phyloP scores from a whole-genome alignment of 2,329 filamentous ascomycete genomes.

The Botrytis tulipae region DNA sequence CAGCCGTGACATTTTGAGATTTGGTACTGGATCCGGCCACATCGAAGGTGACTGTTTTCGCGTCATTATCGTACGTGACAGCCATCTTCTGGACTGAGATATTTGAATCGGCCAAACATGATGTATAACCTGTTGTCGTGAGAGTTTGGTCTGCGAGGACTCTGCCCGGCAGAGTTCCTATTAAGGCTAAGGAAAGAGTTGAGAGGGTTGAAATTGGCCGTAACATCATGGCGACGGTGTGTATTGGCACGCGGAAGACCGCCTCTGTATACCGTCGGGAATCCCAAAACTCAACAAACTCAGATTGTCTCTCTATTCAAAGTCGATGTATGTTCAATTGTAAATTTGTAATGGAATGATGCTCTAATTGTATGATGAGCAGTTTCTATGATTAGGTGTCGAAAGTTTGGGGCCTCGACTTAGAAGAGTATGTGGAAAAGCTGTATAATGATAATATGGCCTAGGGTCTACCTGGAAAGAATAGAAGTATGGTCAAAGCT shows the following conservation, averaged over 20 bases:
- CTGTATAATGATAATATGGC: conserved; percentile 41
- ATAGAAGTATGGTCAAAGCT: conserved; percentile 32
- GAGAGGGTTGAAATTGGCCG: conserved; percentile 32
- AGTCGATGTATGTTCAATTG: conserved; percentile 4
- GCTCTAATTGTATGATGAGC: conserved; percentile 8
- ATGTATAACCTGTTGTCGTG: conserved; percentile 75
- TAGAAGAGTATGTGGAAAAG: conserved; percentile 13
- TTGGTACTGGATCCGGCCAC: conserved; percentile 72
- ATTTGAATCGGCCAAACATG: conserved; percentile 59
- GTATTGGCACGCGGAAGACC: conserved; percentile 19
- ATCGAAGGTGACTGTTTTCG: conserved; percentile 75
- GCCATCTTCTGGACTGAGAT: conserved; percentile 73
- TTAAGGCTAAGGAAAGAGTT: conserved; percentile 35
- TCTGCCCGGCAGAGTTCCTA: conserved; percentile 35
- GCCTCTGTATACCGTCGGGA: conserved; percentile 9
- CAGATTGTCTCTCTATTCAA: neutral
- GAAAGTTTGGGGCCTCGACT: conserved; percentile 12
- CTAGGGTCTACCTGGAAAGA: conserved; percentile 61
- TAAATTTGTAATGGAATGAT: conserved; percentile 2
- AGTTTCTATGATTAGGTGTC: conserved; percentile 18
- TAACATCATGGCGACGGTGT: conserved; percentile 34
- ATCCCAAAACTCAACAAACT: neutral
- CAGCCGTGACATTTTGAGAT: conserved; percentile 76
- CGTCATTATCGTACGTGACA: conserved; percentile 74
- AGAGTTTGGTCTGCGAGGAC: conserved; percentile 70